These are phyloP conservation scores for Leavenworthia alabamica DNA, from an alignment of 345 rosid genomes.

Conservation along the genomic window DNA sequence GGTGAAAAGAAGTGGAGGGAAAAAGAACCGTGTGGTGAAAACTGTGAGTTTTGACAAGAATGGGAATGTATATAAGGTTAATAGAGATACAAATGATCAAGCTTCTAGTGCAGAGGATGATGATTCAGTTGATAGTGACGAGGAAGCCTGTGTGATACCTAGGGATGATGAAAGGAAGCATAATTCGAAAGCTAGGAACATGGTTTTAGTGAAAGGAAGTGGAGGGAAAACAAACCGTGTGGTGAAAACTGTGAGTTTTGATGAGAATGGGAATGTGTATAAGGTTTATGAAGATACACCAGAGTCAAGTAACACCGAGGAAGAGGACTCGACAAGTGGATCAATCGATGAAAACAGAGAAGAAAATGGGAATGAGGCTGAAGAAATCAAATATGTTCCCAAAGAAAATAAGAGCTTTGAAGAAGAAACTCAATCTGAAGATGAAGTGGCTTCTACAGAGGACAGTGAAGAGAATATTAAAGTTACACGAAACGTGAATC, in stretches of 20 bases:
- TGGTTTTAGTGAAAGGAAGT: constrained; percentile 16
- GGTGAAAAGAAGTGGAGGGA: constrained; percentile 19
- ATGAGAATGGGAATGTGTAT: constrained; percentile 25
- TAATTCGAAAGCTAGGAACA: constrained; percentile 1
- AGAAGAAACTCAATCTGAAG: constrained; percentile 21
- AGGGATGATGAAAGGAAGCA: constrained; percentile 1
- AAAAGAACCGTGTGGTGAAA: constrained; percentile 5
- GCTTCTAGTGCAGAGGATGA: constrained; percentile 36
- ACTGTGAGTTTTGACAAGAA: constrained; percentile 16
- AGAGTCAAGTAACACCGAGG: constrained; percentile 38
- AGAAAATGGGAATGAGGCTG: constrained; percentile 15
- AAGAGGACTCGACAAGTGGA: constrained; percentile 32
- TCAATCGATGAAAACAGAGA: constrained; percentile 36
- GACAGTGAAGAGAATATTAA: constrained; percentile 29
- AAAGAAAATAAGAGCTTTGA: constrained; percentile 24
- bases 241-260: constrained; percentile 31
- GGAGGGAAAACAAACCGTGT: background rate
- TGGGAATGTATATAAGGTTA: constrained; percentile 26
- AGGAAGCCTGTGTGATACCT: background rate
- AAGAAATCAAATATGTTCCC: constrained; percentile 29
- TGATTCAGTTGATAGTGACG: constrained; percentile 13
- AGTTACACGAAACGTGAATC: background rate
- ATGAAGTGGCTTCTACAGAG: constrained; percentile 25
- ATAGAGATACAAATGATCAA: constrained; percentile 29
- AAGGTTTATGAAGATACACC: constrained; percentile 33